Evolutionary conservation across 805 yeast species (phyloP).

Genomic region (Hanseniaspora vineae): DNA sequence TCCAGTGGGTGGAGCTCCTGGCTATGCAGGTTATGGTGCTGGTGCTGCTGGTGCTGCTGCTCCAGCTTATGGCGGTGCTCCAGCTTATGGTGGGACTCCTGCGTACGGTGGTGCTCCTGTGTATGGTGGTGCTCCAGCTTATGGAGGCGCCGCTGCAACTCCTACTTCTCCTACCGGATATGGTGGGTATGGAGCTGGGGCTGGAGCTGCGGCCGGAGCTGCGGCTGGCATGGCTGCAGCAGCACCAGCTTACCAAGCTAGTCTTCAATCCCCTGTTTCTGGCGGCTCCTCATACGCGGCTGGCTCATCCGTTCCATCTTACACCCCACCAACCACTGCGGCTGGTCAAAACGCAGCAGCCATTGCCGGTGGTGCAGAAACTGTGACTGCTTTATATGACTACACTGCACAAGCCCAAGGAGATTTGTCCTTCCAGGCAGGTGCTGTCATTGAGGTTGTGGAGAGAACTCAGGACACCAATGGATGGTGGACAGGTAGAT

Average conservation of each 20-base stretch:
- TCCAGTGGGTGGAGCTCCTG: slow-evolving; percentile 13
- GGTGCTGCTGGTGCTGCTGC: slow-evolving; percentile 25
- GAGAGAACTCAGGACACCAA: slow-evolving; percentile 73
- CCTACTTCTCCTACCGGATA: slow-evolving; percentile 17
- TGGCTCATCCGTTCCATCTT: not conserved
- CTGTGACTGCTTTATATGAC: slow-evolving; percentile 85
- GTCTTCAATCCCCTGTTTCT: no score
- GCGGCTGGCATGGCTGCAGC: no score
- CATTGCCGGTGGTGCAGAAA: slow-evolving; percentile 31
- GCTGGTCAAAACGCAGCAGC: slow-evolving; percentile 2
- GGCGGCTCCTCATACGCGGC: no score
- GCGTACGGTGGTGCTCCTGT: slow-evolving; percentile 9
- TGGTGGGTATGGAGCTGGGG: not conserved
- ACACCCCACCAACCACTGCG: slow-evolving; percentile 18
- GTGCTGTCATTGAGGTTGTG: slow-evolving; percentile 71
- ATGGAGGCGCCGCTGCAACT: slow-evolving; percentile 9
- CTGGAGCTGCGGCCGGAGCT: no score
- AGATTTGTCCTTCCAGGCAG: slow-evolving; percentile 78
- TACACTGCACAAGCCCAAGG: slow-evolving; percentile 90
- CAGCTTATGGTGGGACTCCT: slow-evolving; percentile 13
- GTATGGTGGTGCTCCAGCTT: no score
- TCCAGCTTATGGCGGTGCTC: slow-evolving; percentile 15
- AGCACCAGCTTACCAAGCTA: no score
- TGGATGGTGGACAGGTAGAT: slow-evolving; percentile 97
- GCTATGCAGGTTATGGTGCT: slow-evolving; percentile 17